Conservation (phyloP, 2,329 filamentous ascomycete species). For the Periconia sp. region DNA sequence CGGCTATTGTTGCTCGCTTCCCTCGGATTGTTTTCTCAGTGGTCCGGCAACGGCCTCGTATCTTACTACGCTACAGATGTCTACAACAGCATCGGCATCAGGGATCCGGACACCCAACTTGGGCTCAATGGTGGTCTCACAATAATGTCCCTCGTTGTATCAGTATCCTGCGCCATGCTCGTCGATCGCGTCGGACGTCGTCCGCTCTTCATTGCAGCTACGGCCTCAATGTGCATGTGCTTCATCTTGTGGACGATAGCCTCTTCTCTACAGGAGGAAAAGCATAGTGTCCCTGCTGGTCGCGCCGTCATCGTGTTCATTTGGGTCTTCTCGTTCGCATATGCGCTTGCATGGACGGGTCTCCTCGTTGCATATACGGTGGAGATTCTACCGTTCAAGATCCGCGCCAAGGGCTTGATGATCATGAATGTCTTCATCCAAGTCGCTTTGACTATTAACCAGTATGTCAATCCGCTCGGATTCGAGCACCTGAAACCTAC, state of each 20-base stretch:
- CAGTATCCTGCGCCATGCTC: constrained; percentile 57
- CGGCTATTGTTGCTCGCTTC: constrained; percentile 67
- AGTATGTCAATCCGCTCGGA: constrained; percentile 67
- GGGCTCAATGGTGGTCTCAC: constrained; percentile 63
- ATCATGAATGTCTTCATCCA: constrained; percentile 70
- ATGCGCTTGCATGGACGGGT: constrained; percentile 26
- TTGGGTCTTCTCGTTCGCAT: constrained; percentile 20
- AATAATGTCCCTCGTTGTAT: constrained; percentile 65
- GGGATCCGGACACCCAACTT: constrained; percentile 42
- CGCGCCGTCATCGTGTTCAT: constrained; percentile 55
- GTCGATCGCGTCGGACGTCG: constrained; percentile 32
- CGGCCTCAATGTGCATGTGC: constrained; percentile 46
- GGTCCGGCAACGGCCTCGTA: constrained; percentile 70
- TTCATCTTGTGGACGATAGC: constrained; percentile 54
- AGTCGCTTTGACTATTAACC: constrained; percentile 65
- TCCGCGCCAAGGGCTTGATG: constrained; percentile 54
- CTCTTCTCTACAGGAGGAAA: constrained; percentile 53
- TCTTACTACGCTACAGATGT: constrained; percentile 71
- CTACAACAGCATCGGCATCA: constrained; percentile 67
- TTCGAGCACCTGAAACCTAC: constrained; percentile 63
- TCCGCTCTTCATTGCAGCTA: constrained; percentile 44
- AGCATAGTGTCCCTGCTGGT: constrained; percentile 46
- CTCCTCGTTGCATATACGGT: constrained; percentile 53
- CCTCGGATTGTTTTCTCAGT: constrained; percentile 71
- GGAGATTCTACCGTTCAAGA: constrained; percentile 56